phyloP scores from a whole-genome alignment of 1,139 yeast genomes.

The Scheffersomyces quercinus region DNA sequence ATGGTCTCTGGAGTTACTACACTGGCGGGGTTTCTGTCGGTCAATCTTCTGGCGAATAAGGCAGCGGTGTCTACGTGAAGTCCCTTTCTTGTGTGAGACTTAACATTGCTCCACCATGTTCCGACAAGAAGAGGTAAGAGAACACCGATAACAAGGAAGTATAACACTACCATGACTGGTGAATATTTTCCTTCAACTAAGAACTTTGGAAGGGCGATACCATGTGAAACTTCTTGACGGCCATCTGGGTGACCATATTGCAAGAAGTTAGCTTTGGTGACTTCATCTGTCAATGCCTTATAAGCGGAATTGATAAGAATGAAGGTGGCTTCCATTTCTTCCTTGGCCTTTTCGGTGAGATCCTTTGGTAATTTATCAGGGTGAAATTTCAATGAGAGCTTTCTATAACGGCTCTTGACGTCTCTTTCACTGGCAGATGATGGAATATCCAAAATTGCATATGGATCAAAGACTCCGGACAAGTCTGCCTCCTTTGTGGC shows the following conservation, averaged over 20 bases:
- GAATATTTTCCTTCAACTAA: conserved; percentile 84
- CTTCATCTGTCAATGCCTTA: conserved; percentile 91
- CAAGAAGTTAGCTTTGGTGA: conserved; percentile 75
- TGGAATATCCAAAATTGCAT: conserved; percentile 76
- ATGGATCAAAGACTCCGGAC: conserved; percentile 75
- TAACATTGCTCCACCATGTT: conserved; percentile 87
- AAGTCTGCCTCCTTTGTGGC: conserved; percentile 51
- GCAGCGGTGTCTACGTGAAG: conserved; percentile 83
- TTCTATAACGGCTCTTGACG: conserved; percentile 80
- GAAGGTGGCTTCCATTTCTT: conserved; percentile 69
- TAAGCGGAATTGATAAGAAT: conserved; percentile 89
- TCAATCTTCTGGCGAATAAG: conserved; percentile 58
- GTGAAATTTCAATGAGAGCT: conserved; percentile 82
- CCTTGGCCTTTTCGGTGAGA: conserved; percentile 55
- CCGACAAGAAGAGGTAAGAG: conserved; percentile 79
- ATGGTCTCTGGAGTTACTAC: conserved; percentile 62
- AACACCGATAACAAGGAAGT: conserved; percentile 73
- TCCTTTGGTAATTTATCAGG: conserved; percentile 87
- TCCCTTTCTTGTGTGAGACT: conserved; percentile 79
- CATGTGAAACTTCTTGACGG: conserved; percentile 91
- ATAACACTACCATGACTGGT: conserved; percentile 59
- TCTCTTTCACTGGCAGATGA: conserved; percentile 70
- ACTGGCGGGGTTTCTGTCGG: conserved; percentile 78
- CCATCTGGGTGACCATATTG: conserved; percentile 98
- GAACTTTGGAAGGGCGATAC: conserved; percentile 93